Percentiles rank a stretch among this genome's conserved stretches.
Conservation (phyloP, 1,139 yeast species). For the Sugiyamaella castrensis region DNA sequence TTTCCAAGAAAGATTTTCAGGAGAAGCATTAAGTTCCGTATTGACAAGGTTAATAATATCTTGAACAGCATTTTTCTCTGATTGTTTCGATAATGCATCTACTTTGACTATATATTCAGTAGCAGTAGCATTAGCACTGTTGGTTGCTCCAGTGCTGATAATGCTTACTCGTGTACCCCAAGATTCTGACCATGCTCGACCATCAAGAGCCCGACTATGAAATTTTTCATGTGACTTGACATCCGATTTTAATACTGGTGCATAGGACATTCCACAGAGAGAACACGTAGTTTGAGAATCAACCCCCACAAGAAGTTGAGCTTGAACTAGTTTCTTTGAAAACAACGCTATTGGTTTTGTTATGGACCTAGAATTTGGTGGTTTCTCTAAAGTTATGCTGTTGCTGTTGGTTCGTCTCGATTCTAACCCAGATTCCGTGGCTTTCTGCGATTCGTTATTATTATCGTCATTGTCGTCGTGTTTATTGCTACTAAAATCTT, state of each 20-base stretch:
- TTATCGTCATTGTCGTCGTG: too few relatives aligned
- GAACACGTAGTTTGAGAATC: constrained; percentile 8
- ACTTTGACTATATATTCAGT: constrained; percentile 33
- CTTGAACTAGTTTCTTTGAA: neutral
- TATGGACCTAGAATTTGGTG: neutral
- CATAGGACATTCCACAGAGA: constrained; percentile 59
- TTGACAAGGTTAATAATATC: constrained; percentile 53
- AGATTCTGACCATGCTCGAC: constrained; percentile 48
- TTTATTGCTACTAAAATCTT: too few relatives aligned
- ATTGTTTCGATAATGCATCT: constrained; percentile 31
- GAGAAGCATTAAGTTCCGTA: constrained; percentile 56
- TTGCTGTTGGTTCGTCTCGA: neutral
- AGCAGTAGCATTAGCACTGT: neutral
- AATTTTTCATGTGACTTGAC: constrained; percentile 46
- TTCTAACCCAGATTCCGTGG: neutral
- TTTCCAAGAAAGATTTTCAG: constrained; percentile 51
- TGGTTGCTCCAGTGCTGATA: neutral
- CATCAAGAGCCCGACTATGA: constrained; percentile 42
- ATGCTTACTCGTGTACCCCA: constrained; percentile 31
- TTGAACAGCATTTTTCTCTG: constrained; percentile 36
- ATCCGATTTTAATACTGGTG: constrained; percentile 47
- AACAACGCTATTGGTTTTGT: neutral
- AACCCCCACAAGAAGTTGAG: constrained; percentile 5
- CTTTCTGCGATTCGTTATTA: too few relatives aligned
- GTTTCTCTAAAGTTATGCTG: neutral